phyloP scores from a whole-genome alignment of 495 filamentous ascomycete species.

The Trichoderma erinaceum region DNA sequence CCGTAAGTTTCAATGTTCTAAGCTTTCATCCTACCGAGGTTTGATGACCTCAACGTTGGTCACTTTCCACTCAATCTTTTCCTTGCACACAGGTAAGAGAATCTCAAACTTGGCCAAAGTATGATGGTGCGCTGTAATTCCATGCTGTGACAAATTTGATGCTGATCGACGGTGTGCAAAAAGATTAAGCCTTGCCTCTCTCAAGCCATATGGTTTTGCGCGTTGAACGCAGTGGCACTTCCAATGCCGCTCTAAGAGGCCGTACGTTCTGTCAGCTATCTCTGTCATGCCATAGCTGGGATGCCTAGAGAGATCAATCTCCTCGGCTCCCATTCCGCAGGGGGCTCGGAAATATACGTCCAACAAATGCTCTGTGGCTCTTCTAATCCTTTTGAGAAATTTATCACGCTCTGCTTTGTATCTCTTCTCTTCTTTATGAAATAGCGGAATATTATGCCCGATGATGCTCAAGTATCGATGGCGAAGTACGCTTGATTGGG shows the following conservation, averaged over 20 bases:
- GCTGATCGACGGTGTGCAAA: neutral
- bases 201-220: neutral
- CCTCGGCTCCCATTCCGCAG: neutral
- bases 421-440: neutral
- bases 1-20: neutral
- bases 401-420: neutral
- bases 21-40: neutral
- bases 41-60: neutral
- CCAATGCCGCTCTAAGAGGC: neutral
- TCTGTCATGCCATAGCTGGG: neutral
- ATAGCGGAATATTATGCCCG: neutral
- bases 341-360: neutral
- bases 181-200: neutral
- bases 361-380: neutral
- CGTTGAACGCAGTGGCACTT: neutral
- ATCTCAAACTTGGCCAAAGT: neutral
- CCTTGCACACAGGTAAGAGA: neutral
- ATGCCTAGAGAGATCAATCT: neutral
- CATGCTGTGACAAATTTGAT: neutral
- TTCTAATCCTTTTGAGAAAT: neutral
- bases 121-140: neutral
- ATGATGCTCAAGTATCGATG: neutral
- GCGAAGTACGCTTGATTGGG: neutral
- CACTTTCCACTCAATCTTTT: neutral
- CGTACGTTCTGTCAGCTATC: neutral